Evolutionary conservation across 371 early-diverging fungal genomes (phyloP), one percentile per base, ranked within the genome.

Genomic region (Rhizopus sp.): DNA sequence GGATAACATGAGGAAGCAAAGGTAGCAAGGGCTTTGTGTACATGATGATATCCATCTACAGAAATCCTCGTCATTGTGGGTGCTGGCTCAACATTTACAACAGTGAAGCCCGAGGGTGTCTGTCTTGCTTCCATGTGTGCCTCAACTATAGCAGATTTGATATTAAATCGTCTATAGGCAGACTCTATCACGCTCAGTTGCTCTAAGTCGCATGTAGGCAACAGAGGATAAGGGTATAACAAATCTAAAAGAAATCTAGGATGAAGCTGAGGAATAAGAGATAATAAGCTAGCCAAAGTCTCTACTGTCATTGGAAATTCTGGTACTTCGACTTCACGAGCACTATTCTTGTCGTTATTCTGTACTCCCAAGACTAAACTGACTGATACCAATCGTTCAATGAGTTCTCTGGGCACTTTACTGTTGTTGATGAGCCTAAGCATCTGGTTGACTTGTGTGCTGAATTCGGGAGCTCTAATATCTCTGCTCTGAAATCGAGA

Each of bases 401-500:
- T 49, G 2, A 77, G 48, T 2, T 66, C 64, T 30, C 67, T 60
- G 3, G 62, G 42, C 0, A 68, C 63, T 9, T 64, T 66, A 7
- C 72, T 64, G 12, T 61, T 60, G 0, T 62, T 63, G 0, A 75
- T 69, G 33, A 77, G 44, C 3, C 46, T 53, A 46, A 81, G 64
- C 38, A 79, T 70, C 50, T 77, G 78, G 6, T 81, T 72, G 0
- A 86, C 84, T 68, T 89, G 88, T 2, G 85, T 73, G 15, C 79
- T 69, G 63, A 80, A 88, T 37, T 76, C 75, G 4, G 88, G 90
- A 1, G 81, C 74, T 50, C 75, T 80, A 49, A 86, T 71, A 62
- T 85, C 86, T 49, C 86, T 76, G 47, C 82, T 83, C 65, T 92
- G 92, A 68, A 93, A 93, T 9, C 93, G 82, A 8, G 89, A 88